Evolutionary conservation across 1,284 basidiomycete genomes (phyloP), one percentile per base, ranked within the genome.

Genomic region (Tilletiopsis washingtonensis): DNA sequence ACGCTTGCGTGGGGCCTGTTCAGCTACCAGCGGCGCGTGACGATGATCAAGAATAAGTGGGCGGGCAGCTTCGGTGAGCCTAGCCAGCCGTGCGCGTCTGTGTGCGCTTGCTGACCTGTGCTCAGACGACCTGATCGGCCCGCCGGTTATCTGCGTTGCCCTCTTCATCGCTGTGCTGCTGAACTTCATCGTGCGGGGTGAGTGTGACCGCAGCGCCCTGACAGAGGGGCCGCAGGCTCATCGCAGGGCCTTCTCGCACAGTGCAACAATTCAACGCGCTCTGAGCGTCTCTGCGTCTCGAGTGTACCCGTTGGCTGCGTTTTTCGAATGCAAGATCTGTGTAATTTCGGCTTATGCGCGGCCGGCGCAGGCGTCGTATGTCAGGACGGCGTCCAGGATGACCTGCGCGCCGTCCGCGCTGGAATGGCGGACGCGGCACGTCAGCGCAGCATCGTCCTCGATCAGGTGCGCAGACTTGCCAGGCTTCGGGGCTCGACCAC

Each of bases 31-130:
- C 81, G 84, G 57, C 82, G 93, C 42, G 83, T 97, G 47, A 86
- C 85, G 40, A 84, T 91, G 81, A 97, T 98, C 64, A 85, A 86
- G 25, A 82, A 84, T 56, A 80, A 90, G 45, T 86, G 91, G 75
- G 84, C 89, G n/a, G 88, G 88, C 2, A 83, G 86, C 66, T 94
- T 96, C 68, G 89, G 89, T 91, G 53, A 38, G 43, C 12, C 6
- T 41, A 14, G 39, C 12, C 20, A 14, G 20, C 6, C 19, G 9
- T 41, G 19, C 9, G 17, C 9, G 9, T 41, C 9, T 41, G n/a
- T 9, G 9, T 41, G 19, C 9, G 9, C 24, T 26, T 41, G 40
- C 9, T n/a, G 11, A 9, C 24, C 17, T 24, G 12, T 17, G 3
- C 24, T 5, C 51, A 62, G 69, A 69, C 52, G 69, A 72, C 36